Evolutionary conservation across 2,329 filamentous ascomycete species (phyloP), one percentile per base, ranked within the genome.

Genomic region (Hypocrella siamensis): DNA sequence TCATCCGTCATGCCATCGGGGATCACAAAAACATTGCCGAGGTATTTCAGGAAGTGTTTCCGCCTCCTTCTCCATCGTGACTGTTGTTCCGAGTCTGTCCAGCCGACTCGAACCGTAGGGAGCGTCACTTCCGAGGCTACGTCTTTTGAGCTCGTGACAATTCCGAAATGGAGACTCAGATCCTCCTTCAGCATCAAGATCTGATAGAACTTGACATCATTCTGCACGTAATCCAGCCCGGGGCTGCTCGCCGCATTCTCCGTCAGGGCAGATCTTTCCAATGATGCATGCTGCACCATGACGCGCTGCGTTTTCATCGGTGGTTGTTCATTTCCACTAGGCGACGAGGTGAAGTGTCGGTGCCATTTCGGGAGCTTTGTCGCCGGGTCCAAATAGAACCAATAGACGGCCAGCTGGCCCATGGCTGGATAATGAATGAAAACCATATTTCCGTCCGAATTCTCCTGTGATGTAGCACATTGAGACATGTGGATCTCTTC

Each of bases 131-230:
- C 39, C 15, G 50, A 36, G 4, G 28, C 18, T 6, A 41, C 38
- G 15, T 50, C 38, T 12, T 37, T 38, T 9, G 38, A 40, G 4
- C 48, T 48, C 5, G 46, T 42, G 28, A 46, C 52, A 32, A 51
- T 53, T 34, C 55, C 57, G 31, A 59, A 61, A 22, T 48, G 46
- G 12, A 72, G 37, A 25, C 56, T 53, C 25, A 67, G 47, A 35
- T 67, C 51, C 17, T 51, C 46, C 5, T 46, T 53, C 3, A 71
- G 40, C 9, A 54, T 47, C 32, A 53, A 57, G 11, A 66, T 38
- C 36, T 70, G 65, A 32, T 60, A 67, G 39, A 68, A 66, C 15
- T 51, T 49, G 3, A 60, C 43, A 4, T 47, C 47, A 17, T 51
- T 38, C 4, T 49, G 39, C 8, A 45, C 35, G 31, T 62, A 58